Conservation (phyloP, 192 early-diverging fungal species). For the Paraglomus occultum region DNA sequence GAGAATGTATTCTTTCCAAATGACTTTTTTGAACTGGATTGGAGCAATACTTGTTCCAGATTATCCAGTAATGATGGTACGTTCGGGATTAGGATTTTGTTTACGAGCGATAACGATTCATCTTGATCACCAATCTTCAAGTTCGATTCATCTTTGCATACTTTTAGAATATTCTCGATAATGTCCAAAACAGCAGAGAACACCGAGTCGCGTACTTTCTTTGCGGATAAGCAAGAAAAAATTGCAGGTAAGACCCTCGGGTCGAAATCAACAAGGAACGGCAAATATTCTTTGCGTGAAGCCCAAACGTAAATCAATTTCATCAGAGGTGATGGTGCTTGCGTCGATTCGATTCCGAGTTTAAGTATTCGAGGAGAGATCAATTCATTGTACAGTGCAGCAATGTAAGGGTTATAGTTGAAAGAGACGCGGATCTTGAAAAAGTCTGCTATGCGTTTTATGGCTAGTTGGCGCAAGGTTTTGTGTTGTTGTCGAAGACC, state of each 20-base stretch:
- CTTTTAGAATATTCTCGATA: slow-evolving; percentile 64
- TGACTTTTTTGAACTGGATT: slow-evolving; percentile 43
- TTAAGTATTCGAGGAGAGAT: slow-evolving; percentile 69
- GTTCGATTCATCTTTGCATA: slow-evolving; percentile 51
- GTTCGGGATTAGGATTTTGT: slow-evolving; percentile 50
- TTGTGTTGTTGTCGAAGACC: slow-evolving; percentile 41
- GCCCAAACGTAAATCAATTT: slow-evolving; percentile 81
- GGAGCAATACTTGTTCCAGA: slow-evolving; percentile 50
- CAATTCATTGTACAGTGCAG: slow-evolving; percentile 68
- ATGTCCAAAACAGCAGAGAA: slow-evolving; percentile 69
- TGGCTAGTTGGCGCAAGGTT: slow-evolving; percentile 65
- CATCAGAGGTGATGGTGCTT: slow-evolving; percentile 78
- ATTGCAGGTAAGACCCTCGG: slow-evolving; percentile 64
- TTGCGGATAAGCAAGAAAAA: slow-evolving; percentile 71
- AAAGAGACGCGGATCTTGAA: slow-evolving; percentile 74
- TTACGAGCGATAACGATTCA: slow-evolving; percentile 39
- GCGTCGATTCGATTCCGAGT: slow-evolving; percentile 82
- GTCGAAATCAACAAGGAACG: slow-evolving; percentile 67
- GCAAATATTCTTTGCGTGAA: slow-evolving; percentile 55
- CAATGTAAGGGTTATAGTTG: slow-evolving; percentile 75
- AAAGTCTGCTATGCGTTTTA: slow-evolving; percentile 74
- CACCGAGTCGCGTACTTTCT: slow-evolving; percentile 75
- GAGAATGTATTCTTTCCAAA: slow-evolving; percentile 55
- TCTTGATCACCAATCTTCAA: slow-evolving; percentile 10
- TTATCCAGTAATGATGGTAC: slow-evolving; percentile 59